These are phyloP conservation scores for Trypanosoma vivax DNA, from an alignment of 208 protist genomes.

Conservation along the genomic window DNA sequence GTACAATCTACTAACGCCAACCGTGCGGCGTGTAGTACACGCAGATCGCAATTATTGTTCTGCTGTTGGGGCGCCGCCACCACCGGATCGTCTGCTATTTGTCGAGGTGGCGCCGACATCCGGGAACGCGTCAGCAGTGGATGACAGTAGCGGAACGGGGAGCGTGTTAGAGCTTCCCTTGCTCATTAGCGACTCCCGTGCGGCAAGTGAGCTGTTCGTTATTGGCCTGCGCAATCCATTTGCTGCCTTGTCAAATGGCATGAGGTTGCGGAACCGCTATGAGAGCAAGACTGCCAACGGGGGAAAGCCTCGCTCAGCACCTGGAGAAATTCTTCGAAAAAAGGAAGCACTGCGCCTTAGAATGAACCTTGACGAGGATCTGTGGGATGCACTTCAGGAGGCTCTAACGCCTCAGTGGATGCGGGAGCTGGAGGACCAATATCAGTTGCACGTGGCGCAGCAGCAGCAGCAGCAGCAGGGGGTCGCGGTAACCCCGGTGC, in stretches of 20 bases:
- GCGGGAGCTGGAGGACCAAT: conserved; percentile 16
- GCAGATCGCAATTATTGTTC: conserved; percentile 29
- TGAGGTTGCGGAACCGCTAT: conserved; percentile 29
- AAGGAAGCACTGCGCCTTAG: conserved; percentile 35
- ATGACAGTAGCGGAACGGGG: neutral
- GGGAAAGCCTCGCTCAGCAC: conserved; percentile 26
- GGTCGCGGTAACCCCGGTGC: conserved; percentile 1
- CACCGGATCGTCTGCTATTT: conserved; percentile 29
- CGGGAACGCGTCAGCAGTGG: neutral
- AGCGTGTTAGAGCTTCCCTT: conserved; percentile 10
- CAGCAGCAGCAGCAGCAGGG: neutral
- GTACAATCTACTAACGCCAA: conserved; percentile 72
- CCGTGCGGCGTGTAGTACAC: conserved; percentile 60
- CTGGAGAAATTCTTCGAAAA: conserved; percentile 39
- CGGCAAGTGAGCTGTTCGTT: conserved; percentile 61
- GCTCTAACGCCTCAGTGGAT: conserved; percentile 21
- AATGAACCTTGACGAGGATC: conserved; percentile 64
- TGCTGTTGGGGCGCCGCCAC: conserved; percentile 20
- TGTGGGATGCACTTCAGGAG: conserved; percentile 40
- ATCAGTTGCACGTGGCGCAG: too few species aligned
- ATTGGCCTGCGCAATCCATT: conserved; percentile 46
- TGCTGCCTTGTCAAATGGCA: conserved; percentile 40
- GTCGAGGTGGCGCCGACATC: conserved; percentile 10
- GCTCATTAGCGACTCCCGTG: conserved; percentile 64
- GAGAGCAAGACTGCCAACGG: conserved; percentile 12